Percentiles rank a stretch among this genome's conserved stretches.
Evolutionary conservation across 352 stramenopile genomes (phyloP).

Genomic region (Pythium grandisporangium): DNA sequence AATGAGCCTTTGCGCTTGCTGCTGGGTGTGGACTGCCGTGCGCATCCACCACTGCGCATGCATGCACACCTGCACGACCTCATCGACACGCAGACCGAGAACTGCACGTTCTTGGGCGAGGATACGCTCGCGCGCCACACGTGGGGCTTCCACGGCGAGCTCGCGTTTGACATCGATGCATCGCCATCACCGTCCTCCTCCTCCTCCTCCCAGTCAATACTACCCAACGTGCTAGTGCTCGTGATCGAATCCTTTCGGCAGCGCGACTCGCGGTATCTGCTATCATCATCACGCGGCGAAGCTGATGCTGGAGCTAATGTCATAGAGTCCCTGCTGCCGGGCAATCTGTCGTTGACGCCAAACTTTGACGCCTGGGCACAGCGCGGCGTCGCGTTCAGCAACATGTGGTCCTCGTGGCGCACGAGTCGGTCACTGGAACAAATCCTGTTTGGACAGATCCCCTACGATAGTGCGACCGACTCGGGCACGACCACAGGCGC

Average conservation of each 20-base stretch:
- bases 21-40: slow-evolving; percentile 18
- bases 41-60: slow-evolving; percentile 3
- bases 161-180: slow-evolving; percentile 45
- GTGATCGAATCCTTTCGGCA: slow-evolving; percentile 59
- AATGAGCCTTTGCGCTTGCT: slow-evolving; percentile 30
- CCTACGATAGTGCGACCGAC: slow-evolving; percentile 44
- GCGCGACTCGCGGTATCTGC: slow-evolving; percentile 42
- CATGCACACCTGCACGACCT: slow-evolving; percentile 21
- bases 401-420: slow-evolving; percentile 58
- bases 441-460: slow-evolving; percentile 52
- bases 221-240: slow-evolving; percentile 56
- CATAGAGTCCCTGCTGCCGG: slow-evolving; percentile 18
- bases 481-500: slow-evolving; percentile 37
- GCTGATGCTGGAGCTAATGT: no score
- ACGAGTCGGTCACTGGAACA: slow-evolving; percentile 61
- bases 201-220: no score
- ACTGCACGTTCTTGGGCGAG: slow-evolving; percentile 21
- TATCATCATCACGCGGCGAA: no score
- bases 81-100: slow-evolving; percentile 37
- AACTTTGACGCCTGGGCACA: slow-evolving; percentile 52
- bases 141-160: slow-evolving; percentile 29
- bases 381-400: slow-evolving; percentile 36
- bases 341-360: slow-evolving; percentile 46
- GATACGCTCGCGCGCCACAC: slow-evolving; percentile 41
- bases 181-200: slow-evolving; percentile 22